phyloP scores from a whole-genome alignment of 225 moss, liverwort and hornwort genomes.

The Neckera pumila region DNA sequence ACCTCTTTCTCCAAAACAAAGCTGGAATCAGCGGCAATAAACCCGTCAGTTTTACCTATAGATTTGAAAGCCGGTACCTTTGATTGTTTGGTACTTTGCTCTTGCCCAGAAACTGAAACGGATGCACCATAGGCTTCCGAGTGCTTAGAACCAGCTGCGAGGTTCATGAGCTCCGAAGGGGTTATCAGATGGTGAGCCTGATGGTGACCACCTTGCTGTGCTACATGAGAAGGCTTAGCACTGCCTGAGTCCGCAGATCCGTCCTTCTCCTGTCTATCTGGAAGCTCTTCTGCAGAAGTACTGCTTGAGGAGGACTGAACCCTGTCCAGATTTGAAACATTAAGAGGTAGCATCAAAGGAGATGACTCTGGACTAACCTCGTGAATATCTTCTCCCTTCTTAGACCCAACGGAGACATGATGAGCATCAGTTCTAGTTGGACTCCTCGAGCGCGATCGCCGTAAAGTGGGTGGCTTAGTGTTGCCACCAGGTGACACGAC shows the following conservation, averaged over 20 bases:
- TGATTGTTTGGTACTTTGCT: slow-evolving; percentile 15
- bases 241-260: slow-evolving; percentile 21
- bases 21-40: slow-evolving; percentile 5
- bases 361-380: slow-evolving; percentile 22
- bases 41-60: slow-evolving; percentile 9
- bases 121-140: slow-evolving; percentile 29
- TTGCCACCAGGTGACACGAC: slow-evolving; percentile 1
- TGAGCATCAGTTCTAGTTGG: slow-evolving; percentile 58
- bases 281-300: slow-evolving; percentile 30
- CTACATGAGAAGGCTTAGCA: slow-evolving; percentile 26
- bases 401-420: slow-evolving; percentile 37
- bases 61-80: slow-evolving; percentile 5
- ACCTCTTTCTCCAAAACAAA: slow-evolving; percentile 26
- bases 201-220: slow-evolving; percentile 37
- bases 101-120: slow-evolving; percentile 18
- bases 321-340: slow-evolving; percentile 26
- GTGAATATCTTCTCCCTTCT: slow-evolving; percentile 17
- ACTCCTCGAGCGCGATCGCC: slow-evolving; percentile 56
- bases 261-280: slow-evolving; percentile 58
- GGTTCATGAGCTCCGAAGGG: slow-evolving; percentile 82
- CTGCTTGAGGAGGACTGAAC: slow-evolving; percentile 30
- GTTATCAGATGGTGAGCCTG: slow-evolving; percentile 63
- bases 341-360: slow-evolving; percentile 25
- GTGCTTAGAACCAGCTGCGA: slow-evolving; percentile 74
- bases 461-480: slow-evolving; percentile 17